Base-by-base conservation (phyloP, 2,329 filamentous ascomycete genomes). In the Raffaelea ambrosiae region DNA sequence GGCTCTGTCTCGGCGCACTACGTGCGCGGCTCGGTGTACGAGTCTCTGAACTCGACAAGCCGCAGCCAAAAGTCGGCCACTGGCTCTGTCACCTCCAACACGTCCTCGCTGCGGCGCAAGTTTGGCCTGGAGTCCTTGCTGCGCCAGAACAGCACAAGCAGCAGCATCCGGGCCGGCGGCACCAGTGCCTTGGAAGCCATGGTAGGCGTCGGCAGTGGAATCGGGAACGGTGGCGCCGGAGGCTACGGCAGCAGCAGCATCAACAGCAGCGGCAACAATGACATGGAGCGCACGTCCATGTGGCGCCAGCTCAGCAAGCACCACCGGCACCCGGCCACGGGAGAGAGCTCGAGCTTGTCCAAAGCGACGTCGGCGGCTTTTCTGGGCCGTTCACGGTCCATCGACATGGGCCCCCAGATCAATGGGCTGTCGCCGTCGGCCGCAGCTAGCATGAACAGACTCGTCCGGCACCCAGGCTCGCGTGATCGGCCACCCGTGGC, bases 221-320 rank as follows among this genome's bases (percentile, higher is more conserved):
- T 8, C 16, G 29, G 26, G 7, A 29, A 13, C 26, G 26, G n/a
- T n/a, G n/a, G n/a, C n/a, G n/a, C n/a, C 16, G 22, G 21, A 1
- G 21, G 44, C 18, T 19, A 19, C 13, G 26, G 13, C 5, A 31
- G 29, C 9, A 3, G 3, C 5, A 5, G 38, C 18, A 8, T 13
- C 18, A 14, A 4, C n/a, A 29, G 43, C 10, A 26, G 33, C 20
- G 40, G 44, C n/a, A n/a, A 21, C 26, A 11, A 11, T 20, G 77
- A 79, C 36, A 70, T 80, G 40, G 86, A 88, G 54, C 80, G 87
- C 35, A 74, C 82, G 39, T 91, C 88, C 0, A 81, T 95, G 20
- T 89, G 89, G 81, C 81, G 89, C 48, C 90, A 81, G n/a, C 69
- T 95, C 54, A 95, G 89, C 71, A 95, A 95, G 69, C 76, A 88